Evolutionary conservation across 805 yeast genomes (phyloP).

Genomic region (Kuraishia capsulata): DNA sequence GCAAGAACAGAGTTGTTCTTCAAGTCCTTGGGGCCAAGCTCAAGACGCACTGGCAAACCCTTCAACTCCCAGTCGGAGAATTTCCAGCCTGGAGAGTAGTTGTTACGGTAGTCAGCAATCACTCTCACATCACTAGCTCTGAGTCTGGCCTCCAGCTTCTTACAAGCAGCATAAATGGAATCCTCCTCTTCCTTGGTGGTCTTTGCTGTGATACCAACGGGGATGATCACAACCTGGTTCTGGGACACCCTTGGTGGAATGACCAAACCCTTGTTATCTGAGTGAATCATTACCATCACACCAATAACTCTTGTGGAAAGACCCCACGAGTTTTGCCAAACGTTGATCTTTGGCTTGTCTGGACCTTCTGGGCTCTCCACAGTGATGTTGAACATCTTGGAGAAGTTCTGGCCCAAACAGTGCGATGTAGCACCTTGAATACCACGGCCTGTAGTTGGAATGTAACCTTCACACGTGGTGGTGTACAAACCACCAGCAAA

Average conservation of each 20-base stretch:
- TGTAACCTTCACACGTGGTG: conserved; percentile 93
- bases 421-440: conserved; percentile 99
- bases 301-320: conserved; percentile 96
- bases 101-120: conserved; percentile 81
- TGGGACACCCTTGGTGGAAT: conserved; percentile 96
- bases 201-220: conserved; percentile 90
- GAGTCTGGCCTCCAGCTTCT: conserved; percentile 56
- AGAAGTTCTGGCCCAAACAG: conserved; percentile 95
- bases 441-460: conserved; percentile 98
- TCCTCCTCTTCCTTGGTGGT: conserved; percentile 69
- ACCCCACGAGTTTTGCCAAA: conserved; percentile 99
- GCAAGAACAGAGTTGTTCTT: conserved; percentile 72
- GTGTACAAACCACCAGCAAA: conserved; percentile 97
- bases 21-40: conserved; percentile 94
- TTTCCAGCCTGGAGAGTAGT: conserved; percentile 98
- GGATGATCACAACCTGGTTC: conserved; percentile 84
- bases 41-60: conserved; percentile 91
- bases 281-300: conserved; percentile 98
- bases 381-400: conserved; percentile 93
- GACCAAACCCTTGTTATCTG: conserved; percentile 97
- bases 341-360: conserved; percentile 77
- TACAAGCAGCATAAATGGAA: conserved; percentile 61
- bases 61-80: conserved; percentile 95
- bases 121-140: conserved; percentile 60
- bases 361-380: conserved; percentile 93